Evolutionary conservation across 345 rosid genomes (phyloP).

Genomic region (Streptanthus diversifolius): DNA sequence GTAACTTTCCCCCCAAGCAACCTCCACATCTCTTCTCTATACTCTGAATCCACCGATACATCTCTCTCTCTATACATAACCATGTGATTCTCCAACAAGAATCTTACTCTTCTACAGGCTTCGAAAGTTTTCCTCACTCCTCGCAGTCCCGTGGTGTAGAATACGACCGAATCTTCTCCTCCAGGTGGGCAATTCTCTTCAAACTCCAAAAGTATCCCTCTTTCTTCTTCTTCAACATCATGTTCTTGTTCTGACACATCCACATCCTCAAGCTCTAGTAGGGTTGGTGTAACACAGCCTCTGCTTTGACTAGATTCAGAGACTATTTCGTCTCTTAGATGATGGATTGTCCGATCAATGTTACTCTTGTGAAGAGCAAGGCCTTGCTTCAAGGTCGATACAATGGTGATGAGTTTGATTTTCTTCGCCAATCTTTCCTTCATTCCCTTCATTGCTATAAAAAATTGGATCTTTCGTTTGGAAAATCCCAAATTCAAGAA

Average conservation of each 20-base stretch:
- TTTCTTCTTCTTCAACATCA: slow-evolving; percentile 18
- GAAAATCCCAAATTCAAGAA: slow-evolving; percentile 9
- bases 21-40: slow-evolving; percentile 76
- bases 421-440: slow-evolving; percentile 66
- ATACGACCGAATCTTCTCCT: slow-evolving; percentile 59
- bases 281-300: slow-evolving; percentile 22
- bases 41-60: slow-evolving; percentile 69
- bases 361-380: slow-evolving; percentile 38
- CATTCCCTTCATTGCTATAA: slow-evolving; percentile 49
- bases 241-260: slow-evolving; percentile 29
- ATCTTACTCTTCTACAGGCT: slow-evolving; percentile 58
- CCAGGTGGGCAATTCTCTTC: slow-evolving; percentile 65
- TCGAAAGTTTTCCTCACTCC: slow-evolving; percentile 82
- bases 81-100: slow-evolving; percentile 57
- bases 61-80: slow-evolving; percentile 63
- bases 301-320: slow-evolving; percentile 19
- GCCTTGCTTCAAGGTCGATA: slow-evolving; percentile 40
- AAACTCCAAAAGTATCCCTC: slow-evolving; percentile 34
- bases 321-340: slow-evolving; percentile 25
- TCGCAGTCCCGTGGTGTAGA: slow-evolving; percentile 76
- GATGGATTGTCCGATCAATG: slow-evolving; percentile 34
- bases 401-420: slow-evolving; percentile 47
- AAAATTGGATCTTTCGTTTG: neutral
- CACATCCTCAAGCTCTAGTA: slow-evolving; percentile 25
- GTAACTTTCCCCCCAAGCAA: slow-evolving; percentile 47